These are phyloP conservation scores for Annulohypoxylon stygium DNA, from an alignment of 495 filamentous ascomycete species.

Conservation along the genomic window DNA sequence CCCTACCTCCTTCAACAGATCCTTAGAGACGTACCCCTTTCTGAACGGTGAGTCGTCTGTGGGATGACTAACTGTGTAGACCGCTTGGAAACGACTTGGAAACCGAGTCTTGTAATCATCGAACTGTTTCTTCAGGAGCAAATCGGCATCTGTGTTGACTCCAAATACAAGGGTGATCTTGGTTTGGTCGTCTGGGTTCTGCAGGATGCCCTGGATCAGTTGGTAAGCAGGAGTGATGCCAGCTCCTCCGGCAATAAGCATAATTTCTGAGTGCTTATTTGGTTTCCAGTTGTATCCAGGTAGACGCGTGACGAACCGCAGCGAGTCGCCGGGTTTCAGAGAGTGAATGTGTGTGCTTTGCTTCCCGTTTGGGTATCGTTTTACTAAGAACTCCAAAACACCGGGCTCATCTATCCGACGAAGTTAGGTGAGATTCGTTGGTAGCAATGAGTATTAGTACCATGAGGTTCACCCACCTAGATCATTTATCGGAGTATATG, in stretches of 20 bases:
- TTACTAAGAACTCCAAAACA: slow-evolving; percentile 70
- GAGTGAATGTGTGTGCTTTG: slow-evolving; percentile 72
- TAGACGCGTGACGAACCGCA: slow-evolving; percentile 66
- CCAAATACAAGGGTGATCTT: slow-evolving; percentile 75
- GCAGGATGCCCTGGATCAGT: slow-evolving; percentile 70
- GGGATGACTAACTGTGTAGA: slow-evolving; percentile 70
- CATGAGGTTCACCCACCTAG: slow-evolving; percentile 55
- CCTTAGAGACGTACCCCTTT: slow-evolving; percentile 69
- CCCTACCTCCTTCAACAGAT: slow-evolving; percentile 66
- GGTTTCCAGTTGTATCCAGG: slow-evolving; percentile 67
- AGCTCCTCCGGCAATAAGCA: slow-evolving; percentile 72
- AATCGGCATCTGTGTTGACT: slow-evolving; percentile 71
- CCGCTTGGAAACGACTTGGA: slow-evolving; percentile 68
- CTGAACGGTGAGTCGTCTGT: slow-evolving; percentile 55
- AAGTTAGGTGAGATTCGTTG: neutral
- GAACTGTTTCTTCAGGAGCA: slow-evolving; percentile 70
- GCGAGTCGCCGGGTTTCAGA: slow-evolving; percentile 68
- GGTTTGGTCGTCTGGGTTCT: slow-evolving; percentile 71
- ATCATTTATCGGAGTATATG: slow-evolving; percentile 71
- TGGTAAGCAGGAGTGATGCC: slow-evolving; percentile 76
- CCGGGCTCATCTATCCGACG: slow-evolving; percentile 62
- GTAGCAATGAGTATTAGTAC: neutral
- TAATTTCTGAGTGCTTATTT: slow-evolving; percentile 67
- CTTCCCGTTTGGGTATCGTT: slow-evolving; percentile 73
- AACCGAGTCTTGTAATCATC: slow-evolving; percentile 64